Evolutionary conservation across 1,284 basidiomycete genomes (phyloP).

Genomic region (Entoloma clypeatum): DNA sequence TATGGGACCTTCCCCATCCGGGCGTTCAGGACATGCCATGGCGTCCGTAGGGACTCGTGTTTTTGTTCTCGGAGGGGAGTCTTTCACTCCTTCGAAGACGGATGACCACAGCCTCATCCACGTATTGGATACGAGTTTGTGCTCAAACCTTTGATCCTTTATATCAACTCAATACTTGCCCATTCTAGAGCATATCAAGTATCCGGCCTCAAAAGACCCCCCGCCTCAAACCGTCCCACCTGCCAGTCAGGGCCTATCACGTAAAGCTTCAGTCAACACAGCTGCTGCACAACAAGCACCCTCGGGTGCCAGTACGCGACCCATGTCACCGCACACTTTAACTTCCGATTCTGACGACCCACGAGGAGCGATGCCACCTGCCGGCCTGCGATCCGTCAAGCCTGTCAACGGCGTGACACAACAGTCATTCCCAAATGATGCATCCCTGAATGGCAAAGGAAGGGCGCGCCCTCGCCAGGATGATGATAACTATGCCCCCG

Average conservation of each 20-base stretch:
- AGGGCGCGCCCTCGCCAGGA: slow-evolving; percentile 63
- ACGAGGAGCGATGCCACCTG: slow-evolving; percentile 64
- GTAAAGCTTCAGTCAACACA: slow-evolving; percentile 34
- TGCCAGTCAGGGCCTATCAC: slow-evolving; percentile 30
- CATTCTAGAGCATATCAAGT: slow-evolving; percentile 84
- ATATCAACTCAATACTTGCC: slow-evolving; percentile 12
- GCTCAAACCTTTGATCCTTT: slow-evolving; percentile 12
- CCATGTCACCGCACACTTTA: slow-evolving; percentile 53
- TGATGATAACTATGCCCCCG: slow-evolving; percentile 58
- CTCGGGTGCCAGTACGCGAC: slow-evolving; percentile 38
- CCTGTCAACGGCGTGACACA: slow-evolving; percentile 43
- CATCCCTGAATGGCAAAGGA: slow-evolving; percentile 51
- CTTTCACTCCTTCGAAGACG: slow-evolving; percentile 66
- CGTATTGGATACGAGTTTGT: slow-evolving; percentile 89
- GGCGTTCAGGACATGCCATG: slow-evolving; percentile 94
- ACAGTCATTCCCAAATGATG: slow-evolving; percentile 31
- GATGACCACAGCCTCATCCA: slow-evolving; percentile 87
- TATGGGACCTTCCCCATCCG: slow-evolving; percentile 93
- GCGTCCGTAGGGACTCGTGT: slow-evolving; percentile 86
- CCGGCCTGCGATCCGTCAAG: slow-evolving; percentile 35
- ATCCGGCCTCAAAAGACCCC: slow-evolving; percentile 65
- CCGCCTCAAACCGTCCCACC: slow-evolving; percentile 28
- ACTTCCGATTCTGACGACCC: slow-evolving; percentile 49
- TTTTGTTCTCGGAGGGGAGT: slow-evolving; percentile 93
- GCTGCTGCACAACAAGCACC: slow-evolving; percentile 19